A percentile compares a stretch with the other conserved stretches of the same genome.
These are phyloP conservation scores for Stylonectria norvegica DNA, from an alignment of 2,329 filamentous ascomycete species.

Conservation along the genomic window DNA sequence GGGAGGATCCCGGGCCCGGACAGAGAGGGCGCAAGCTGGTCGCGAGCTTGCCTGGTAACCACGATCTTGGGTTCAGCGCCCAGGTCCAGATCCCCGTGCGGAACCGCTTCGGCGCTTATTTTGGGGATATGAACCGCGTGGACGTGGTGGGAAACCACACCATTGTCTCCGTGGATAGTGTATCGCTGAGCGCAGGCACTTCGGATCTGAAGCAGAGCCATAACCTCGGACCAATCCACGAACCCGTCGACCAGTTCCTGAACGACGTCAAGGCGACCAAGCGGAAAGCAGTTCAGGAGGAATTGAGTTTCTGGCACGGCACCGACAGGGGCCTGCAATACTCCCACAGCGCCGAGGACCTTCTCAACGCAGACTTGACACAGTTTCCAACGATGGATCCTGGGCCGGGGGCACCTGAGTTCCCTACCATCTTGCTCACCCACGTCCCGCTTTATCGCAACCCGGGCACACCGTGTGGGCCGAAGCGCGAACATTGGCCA, in stretches of 20 bases:
- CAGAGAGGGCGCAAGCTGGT: slow-evolving; percentile 74
- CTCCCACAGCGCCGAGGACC: slow-evolving; percentile 57
- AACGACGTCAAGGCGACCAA: slow-evolving; percentile 62
- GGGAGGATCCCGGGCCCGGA: slow-evolving; percentile 51
- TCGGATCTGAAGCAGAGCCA: slow-evolving; percentile 49
- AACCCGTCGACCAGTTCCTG: slow-evolving; percentile 73
- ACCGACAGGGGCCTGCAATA: slow-evolving; percentile 54
- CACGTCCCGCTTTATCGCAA: slow-evolving; percentile 87
- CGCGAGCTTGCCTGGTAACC: slow-evolving; percentile 85
- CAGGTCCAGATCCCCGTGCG: slow-evolving; percentile 79
- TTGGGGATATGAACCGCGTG: slow-evolving; percentile 86
- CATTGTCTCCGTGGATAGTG: slow-evolving; percentile 84
- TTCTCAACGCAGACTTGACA: slow-evolving; percentile 41
- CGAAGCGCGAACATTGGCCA: slow-evolving; percentile 78
- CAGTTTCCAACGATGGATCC: slow-evolving; percentile 37
- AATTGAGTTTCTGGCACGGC: slow-evolving; percentile 64
- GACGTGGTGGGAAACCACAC: slow-evolving; percentile 94
- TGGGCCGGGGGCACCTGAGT: slow-evolving; percentile 50
- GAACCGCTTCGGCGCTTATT: slow-evolving; percentile 80
- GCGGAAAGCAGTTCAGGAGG: slow-evolving; percentile 63
- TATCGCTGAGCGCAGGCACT: slow-evolving; percentile 75
- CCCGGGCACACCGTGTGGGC: slow-evolving; percentile 82
- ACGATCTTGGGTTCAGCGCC: slow-evolving; percentile 87
- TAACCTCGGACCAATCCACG: slow-evolving; percentile 64
- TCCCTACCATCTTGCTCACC: slow-evolving; percentile 84